Conservation (phyloP, 768 basidiomycete species). For the Psilocybe cyanescens region DNA sequence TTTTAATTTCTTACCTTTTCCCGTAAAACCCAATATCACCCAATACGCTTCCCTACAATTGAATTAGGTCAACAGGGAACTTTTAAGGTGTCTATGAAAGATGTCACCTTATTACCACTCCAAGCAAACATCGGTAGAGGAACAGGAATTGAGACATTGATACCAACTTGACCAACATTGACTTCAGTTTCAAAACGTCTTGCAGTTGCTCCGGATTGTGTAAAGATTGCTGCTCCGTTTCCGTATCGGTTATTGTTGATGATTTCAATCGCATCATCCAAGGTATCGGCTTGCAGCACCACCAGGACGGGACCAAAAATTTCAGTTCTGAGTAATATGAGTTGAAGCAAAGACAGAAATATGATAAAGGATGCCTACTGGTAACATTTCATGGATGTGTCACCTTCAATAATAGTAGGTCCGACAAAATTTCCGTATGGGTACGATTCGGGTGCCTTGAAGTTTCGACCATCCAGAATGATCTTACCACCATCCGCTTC, state of each 20-base stretch:
- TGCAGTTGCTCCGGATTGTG: constrained; percentile 93
- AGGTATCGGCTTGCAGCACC: constrained; percentile 74
- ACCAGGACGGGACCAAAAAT: constrained; percentile 94
- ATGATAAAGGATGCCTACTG: constrained; percentile 48
- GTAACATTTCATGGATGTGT: constrained; percentile 86
- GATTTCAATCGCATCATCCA: constrained; percentile 89
- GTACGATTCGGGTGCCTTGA: constrained; percentile 66
- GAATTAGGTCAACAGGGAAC: not conserved
- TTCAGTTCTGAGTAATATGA: constrained; percentile 64
- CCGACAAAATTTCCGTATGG: constrained; percentile 94
- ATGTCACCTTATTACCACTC: constrained; percentile 85
- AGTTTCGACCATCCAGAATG: constrained; percentile 80
- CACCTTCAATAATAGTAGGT: constrained; percentile 86
- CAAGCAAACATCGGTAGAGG: constrained; percentile 94
- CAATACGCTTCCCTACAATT: constrained; percentile 63
- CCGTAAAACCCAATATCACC: constrained; percentile 94
- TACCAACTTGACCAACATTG: constrained; percentile 91
- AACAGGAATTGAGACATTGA: constrained; percentile 93
- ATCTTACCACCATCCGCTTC: constrained; percentile 85
- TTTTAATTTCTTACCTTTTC: constrained; percentile 56
- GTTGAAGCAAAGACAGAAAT: not conserved
- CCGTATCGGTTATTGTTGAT: constrained; percentile 92
- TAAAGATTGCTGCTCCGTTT: constrained; percentile 96
- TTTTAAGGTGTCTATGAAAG: not conserved
- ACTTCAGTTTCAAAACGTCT: constrained; percentile 89